These are phyloP conservation scores for Ananas comosus DNA, from an alignment of 176 grass and related monocot genomes.

Conservation along the genomic window DNA sequence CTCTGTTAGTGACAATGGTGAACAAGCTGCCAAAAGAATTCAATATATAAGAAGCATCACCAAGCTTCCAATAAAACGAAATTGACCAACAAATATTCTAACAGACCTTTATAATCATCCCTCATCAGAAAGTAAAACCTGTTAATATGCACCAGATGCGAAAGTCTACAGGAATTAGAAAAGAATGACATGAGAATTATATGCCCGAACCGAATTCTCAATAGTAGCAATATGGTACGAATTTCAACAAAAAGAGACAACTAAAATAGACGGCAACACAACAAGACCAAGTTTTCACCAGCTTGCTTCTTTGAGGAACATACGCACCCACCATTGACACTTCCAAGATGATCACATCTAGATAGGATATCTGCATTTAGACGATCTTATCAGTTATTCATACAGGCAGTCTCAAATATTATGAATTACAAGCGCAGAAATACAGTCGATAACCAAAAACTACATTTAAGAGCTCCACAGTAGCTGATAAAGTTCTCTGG, in stretches of 20 bases:
- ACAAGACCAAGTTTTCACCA: neutral
- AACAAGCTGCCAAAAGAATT: conserved; percentile 5
- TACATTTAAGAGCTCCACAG: neutral
- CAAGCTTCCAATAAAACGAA: neutral
- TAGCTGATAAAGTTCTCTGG: neutral
- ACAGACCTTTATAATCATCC: conserved; percentile 1
- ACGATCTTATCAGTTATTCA: neutral
- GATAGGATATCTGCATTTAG: neutral
- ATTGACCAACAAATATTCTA: neutral
- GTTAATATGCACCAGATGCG: conserved; percentile 1
- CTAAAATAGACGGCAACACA: neutral
- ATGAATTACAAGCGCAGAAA: neutral
- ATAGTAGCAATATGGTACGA: neutral
- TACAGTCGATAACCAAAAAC: neutral
- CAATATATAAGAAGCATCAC: conserved; percentile 2
- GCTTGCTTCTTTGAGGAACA: neutral
- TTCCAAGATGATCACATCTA: neutral
- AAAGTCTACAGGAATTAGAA: neutral
- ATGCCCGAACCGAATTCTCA: neutral
- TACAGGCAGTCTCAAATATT: neutral
- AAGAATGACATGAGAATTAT: neutral
- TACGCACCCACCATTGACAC: conserved; percentile 1
- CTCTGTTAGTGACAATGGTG: neutral
- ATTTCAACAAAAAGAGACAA: conserved; percentile 1
- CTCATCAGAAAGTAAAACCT: conserved; percentile 1